A percentile compares a stretch with the other conserved stretches of the same genome.
Conservation (phyloP, 2,329 filamentous ascomycete genomes). For the Penicillium concentricum region DNA sequence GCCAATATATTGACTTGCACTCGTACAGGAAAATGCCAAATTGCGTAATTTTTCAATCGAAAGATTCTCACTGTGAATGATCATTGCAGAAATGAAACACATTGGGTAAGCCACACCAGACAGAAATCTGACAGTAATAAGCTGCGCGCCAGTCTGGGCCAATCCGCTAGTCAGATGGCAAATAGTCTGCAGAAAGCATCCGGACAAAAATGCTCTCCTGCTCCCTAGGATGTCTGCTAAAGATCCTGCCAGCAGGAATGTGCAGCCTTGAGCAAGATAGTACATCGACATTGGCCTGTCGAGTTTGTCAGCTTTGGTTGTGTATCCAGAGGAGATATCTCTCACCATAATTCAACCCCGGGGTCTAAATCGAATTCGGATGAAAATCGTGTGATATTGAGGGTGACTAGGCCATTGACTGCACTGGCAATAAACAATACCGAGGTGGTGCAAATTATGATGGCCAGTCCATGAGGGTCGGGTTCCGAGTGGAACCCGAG, state of each 20-base stretch:
- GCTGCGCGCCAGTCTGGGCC: background rate
- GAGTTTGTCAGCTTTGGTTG: background rate
- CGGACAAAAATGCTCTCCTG: constrained; percentile 5
- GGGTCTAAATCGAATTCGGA: background rate
- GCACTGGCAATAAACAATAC: background rate
- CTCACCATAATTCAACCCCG: constrained; percentile 6
- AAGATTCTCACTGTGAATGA: constrained; percentile 24
- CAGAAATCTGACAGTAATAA: constrained; percentile 7
- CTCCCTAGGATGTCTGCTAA: constrained; percentile 9
- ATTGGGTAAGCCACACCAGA: constrained; percentile 7
- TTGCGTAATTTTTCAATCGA: constrained; percentile 48
- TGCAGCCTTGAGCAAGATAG: constrained; percentile 9
- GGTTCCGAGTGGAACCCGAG: background rate
- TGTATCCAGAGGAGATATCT: background rate
- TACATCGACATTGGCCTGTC: constrained; percentile 5
- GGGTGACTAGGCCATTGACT: background rate
- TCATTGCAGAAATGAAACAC: constrained; percentile 10
- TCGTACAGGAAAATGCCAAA: constrained; percentile 51
- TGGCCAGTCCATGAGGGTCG: background rate
- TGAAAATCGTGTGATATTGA: background rate
- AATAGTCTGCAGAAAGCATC: constrained; percentile 3
- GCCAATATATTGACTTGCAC: constrained; percentile 51
- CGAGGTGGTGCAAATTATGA: background rate
- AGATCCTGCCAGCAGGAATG: constrained; percentile 11
- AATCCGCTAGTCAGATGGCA: background rate